Evolutionary conservation across 2,329 filamentous ascomycete species (phyloP), one percentile per base, ranked within the genome.

Genomic region (Trichoderma koningii): DNA sequence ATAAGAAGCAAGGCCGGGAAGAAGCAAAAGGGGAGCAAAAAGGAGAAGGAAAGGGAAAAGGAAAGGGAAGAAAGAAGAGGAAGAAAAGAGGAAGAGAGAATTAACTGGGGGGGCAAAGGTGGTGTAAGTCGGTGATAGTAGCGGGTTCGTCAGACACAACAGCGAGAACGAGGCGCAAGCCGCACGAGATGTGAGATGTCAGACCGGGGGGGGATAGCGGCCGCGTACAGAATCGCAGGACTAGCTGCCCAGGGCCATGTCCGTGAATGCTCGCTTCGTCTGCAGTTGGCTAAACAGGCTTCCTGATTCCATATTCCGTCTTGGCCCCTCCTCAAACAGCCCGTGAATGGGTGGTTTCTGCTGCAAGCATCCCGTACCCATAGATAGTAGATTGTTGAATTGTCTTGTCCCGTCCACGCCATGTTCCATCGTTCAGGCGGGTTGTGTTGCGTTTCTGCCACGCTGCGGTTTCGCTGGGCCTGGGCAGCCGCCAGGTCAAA

Each of bases 111-210:
- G 48, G n/a, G 34, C 3, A 15, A 19, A 45, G 12, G 59, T 45
- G 50, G 59, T 62, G 59, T 62, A 62, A 62, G 59, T 62, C 48
- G 30, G 50, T 30, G 38, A 23, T 45, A 28, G 41, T 44, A 34
- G 59, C 53, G 59, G 59, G 28, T 41, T 51, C 26, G 59, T 53
- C 48, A 62, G 59, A 62, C 59, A 44, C 38, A 30, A 50, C 47
- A 47, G 42, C 30, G 57, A 38, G n/a, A 53, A 53, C 45, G 59
- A 62, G 59, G 59, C 59, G 59, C 59, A 62, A 62, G 59, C 50
- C 38, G 57, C 57, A 61, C 57, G 48, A 48, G 57, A 61, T 45
- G 59, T 62, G 50, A 53, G 59, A 53, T 61, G 59, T 62, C 15
- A 62, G 50, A 38, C 38, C 55, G 30, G 34, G 59, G 48, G 56